phyloP scores from a whole-genome alignment of 192 early-diverging fungal genomes.

The Coemansia sp. region DNA sequence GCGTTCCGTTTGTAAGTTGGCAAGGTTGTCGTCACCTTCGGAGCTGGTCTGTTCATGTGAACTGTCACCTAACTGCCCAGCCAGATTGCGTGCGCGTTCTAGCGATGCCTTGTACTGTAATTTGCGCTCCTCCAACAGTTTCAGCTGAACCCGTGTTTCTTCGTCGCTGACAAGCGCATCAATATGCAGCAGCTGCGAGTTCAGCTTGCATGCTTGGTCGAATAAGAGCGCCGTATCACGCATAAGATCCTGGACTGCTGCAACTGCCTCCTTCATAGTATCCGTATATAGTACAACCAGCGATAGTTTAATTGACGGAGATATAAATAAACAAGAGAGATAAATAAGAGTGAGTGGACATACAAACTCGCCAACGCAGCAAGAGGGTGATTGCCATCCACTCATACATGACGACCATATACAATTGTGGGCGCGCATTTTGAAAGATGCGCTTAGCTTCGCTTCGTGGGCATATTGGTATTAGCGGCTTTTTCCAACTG shows the following conservation, averaged over 20 bases:
- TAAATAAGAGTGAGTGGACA: background rate
- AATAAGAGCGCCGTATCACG: slow-evolving; percentile 44
- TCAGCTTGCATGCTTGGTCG: slow-evolving; percentile 45
- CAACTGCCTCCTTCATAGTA: slow-evolving; percentile 30
- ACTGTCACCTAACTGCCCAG: slow-evolving; percentile 1
- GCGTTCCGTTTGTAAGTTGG: slow-evolving; percentile 21
- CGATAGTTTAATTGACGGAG: background rate
- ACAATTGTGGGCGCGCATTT: background rate
- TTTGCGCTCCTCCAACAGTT: slow-evolving; percentile 24
- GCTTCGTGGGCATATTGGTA: background rate
- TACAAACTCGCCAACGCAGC: background rate
- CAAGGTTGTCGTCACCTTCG: background rate
- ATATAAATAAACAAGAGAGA: background rate
- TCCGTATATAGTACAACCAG: background rate
- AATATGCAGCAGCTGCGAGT: slow-evolving; percentile 38
- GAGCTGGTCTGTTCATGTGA: background rate
- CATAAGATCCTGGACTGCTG: slow-evolving; percentile 49
- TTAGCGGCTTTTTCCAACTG: slow-evolving; percentile 30
- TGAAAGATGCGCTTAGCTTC: background rate
- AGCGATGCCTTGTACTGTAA: slow-evolving; percentile 30
- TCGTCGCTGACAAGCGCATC: slow-evolving; percentile 29
- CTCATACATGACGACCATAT: background rate
- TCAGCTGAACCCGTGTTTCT: slow-evolving; percentile 16
- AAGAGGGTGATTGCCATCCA: background rate
- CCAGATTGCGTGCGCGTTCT: slow-evolving; percentile 16